Conservation (phyloP, 2,329 filamentous ascomycete species). For the Ustulina deusta region DNA sequence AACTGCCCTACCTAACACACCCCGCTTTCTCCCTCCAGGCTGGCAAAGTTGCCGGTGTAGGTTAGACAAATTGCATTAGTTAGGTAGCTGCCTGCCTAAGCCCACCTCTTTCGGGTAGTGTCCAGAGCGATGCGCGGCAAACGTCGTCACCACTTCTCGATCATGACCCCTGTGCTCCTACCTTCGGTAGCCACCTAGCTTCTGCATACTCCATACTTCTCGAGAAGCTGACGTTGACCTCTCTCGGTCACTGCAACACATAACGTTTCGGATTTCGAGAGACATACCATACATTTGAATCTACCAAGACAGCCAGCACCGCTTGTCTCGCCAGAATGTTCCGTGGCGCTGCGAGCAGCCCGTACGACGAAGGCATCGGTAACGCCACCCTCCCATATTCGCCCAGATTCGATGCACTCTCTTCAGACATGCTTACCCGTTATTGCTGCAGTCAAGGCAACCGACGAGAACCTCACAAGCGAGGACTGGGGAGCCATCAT, state of each 20-base stretch:
- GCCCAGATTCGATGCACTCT: constrained; percentile 6
- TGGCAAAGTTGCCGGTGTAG: constrained; percentile 4
- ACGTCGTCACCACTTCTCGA: constrained; percentile 37
- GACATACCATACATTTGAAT: background rate
- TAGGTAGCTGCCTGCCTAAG: background rate
- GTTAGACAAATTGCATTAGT: constrained; percentile 4
- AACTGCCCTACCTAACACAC: background rate
- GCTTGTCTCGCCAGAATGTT: constrained; percentile 55
- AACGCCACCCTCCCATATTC: constrained; percentile 41
- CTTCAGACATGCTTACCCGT: constrained; percentile 33
- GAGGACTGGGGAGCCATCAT: constrained; percentile 77
- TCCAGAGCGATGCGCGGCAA: constrained; percentile 20
- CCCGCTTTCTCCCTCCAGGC: background rate
- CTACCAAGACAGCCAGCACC: background rate
- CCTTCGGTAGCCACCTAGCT: background rate
- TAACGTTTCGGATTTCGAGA: background rate
- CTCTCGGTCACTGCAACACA: constrained; percentile 11
- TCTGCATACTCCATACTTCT: constrained; percentile 9
- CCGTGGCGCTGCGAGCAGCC: constrained; percentile 69
- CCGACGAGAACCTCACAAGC: constrained; percentile 95
- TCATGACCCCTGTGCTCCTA: background rate
- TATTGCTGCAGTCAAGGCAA: constrained; percentile 72
- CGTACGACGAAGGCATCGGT: constrained; percentile 72
- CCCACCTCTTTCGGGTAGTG: constrained; percentile 4
- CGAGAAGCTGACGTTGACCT: constrained; percentile 7